phyloP scores from a whole-genome alignment of 768 basidiomycete genomes.

The Suillus hirtellus region DNA sequence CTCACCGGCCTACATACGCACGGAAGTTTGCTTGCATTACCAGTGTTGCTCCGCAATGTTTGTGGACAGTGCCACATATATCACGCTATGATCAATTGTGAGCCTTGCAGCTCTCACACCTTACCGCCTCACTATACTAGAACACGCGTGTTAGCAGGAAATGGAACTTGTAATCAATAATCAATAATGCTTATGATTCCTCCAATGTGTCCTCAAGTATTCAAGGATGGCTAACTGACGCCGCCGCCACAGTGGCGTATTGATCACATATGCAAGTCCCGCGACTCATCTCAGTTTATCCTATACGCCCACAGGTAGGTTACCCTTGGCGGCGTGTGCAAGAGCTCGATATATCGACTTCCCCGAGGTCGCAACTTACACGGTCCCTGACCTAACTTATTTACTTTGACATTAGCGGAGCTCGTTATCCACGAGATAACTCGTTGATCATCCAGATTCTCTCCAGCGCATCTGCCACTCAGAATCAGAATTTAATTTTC shows the following conservation, averaged over 20 bases:
- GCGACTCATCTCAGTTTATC: neutral
- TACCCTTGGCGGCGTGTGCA: neutral
- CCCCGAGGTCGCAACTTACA: neutral
- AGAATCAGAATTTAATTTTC: too few relatives aligned
- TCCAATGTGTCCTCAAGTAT: neutral
- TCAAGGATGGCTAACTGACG: neutral
- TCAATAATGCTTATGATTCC: neutral
- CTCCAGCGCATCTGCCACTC: neutral
- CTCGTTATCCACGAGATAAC: neutral
- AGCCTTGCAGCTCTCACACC: conserved; percentile 2
- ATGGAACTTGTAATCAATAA: neutral
- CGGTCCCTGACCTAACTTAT: neutral
- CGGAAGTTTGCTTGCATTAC: neutral
- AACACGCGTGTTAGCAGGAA: neutral
- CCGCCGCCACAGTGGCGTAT: conserved; percentile 6
- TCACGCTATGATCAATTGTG: neutral
- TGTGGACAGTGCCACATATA: neutral
- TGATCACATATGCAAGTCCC: neutral
- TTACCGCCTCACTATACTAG: neutral
- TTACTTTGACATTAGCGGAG: neutral
- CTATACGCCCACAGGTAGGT: neutral
- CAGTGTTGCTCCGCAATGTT: neutral
- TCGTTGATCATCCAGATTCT: neutral
- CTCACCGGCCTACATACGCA: neutral
- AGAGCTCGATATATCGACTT: neutral